Base-by-base conservation (phyloP, 2,329 filamentous ascomycete genomes). In the Hypoxylon sp. region DNA sequence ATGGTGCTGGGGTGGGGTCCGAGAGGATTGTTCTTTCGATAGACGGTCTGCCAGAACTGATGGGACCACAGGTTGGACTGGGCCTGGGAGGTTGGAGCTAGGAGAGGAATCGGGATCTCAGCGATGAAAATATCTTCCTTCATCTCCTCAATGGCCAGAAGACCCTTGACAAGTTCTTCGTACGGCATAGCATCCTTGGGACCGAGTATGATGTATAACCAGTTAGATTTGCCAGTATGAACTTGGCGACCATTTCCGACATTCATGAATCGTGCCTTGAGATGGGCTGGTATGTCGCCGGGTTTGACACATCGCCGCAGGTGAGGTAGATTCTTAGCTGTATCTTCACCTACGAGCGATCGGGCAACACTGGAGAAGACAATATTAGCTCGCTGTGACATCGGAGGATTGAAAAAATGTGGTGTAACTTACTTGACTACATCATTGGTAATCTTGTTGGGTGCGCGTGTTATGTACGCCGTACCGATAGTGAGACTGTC, bases 11-110 rank as follows among this genome's bases (percentile, higher is more conserved):
- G 90, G 67, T 95, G 90, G 12, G 90, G 90, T 3, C 90, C 90
- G 51, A 92, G 89, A 2, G 90, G 90, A 66, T 94, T 94, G 60
- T 88, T 92, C 74, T 91, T 91, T 58, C 90, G 87, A 73, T 94
- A 95, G 37, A 92, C 83, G 1, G 87, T 88, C 8, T 90, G 90
- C 90, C 90, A 95, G 69, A 90, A 93, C 61, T 86, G 79, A 23
- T 81, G 76, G 17, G 84, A 87, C 89, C 89, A 94, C 67, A 83
- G 75, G 17, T 81, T 82, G 6, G 90, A 89, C 69, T 93, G 89
- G 27, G 87, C 78, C 60, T 87, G 82, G 3, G 88, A 92, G 4
- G 87, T 91, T 2, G 90, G 90, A 16, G 89, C 80, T 32, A 90
- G 75, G 17, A 87, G 75, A 5, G 90, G 90, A 8, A 94, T 86